Percentiles rank a stretch among this genome's conserved stretches.
Evolutionary conservation across 495 filamentous ascomycete genomes (phyloP).

Genomic region (Trichoderma orchidacearum): DNA sequence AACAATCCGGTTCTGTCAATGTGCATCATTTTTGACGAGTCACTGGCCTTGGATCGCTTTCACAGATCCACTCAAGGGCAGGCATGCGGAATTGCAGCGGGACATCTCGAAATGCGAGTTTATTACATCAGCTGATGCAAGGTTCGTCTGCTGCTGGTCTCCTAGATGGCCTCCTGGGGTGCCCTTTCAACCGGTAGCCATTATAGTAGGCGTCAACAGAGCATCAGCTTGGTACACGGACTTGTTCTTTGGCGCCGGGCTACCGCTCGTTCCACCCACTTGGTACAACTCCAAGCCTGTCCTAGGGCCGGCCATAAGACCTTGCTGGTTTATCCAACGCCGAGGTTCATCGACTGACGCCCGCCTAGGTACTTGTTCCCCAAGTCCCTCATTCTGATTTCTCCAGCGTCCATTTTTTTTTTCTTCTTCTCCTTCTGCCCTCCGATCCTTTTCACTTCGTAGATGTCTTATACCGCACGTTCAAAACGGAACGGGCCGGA

Average conservation of each 20-base stretch:
- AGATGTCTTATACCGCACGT: background rate
- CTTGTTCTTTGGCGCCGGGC: background rate
- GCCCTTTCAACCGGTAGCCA: too few species aligned
- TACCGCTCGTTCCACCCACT: background rate
- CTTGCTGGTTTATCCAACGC: background rate
- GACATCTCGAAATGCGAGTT: too few species aligned
- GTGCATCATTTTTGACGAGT: background rate
- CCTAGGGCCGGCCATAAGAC: background rate
- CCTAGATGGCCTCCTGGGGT: background rate
- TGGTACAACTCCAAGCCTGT: background rate
- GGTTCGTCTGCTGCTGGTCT: background rate
- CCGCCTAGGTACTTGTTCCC: too few species aligned
- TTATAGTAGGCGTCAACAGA: background rate
- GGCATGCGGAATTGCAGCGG: background rate
- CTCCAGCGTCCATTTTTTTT: background rate
- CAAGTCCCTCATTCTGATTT: background rate
- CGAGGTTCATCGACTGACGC: too few species aligned
- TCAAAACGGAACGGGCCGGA: background rate
- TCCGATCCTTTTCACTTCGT: background rate
- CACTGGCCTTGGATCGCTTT: background rate
- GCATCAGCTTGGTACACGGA: too few species aligned
- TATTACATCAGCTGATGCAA: background rate
- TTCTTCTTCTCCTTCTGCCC: background rate
- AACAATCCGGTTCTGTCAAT: background rate
- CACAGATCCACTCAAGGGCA: background rate